These are phyloP conservation scores for Hymenoscyphus occultus DNA, from an alignment of 2,329 filamentous ascomycete species.

Conservation along the genomic window DNA sequence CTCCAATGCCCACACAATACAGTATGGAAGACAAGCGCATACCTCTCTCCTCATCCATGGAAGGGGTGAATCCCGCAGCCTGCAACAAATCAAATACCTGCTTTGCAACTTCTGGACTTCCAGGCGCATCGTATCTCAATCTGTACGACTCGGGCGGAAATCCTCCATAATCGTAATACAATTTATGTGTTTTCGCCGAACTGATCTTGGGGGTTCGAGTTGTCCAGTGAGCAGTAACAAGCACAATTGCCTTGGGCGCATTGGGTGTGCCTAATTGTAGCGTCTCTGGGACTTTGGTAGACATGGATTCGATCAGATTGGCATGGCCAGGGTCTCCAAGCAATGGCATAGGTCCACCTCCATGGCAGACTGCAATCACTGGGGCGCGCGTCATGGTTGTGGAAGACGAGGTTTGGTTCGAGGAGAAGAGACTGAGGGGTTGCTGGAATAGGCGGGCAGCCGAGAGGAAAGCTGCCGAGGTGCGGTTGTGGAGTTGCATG, in stretches of 20 bases:
- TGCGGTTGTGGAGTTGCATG: conserved; percentile 21
- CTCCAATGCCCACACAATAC: not conserved
- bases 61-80: conserved; percentile 40
- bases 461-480: conserved; percentile 13
- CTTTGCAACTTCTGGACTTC: conserved; percentile 51
- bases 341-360: conserved; percentile 53
- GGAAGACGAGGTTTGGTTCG: not conserved
- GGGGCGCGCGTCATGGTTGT: conserved; percentile 21
- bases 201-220: conserved; percentile 53
- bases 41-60: conserved; percentile 29
- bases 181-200: conserved; percentile 44
- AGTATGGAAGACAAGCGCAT: not conserved
- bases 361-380: conserved; percentile 28
- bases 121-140: conserved; percentile 55
- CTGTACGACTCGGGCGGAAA: conserved; percentile 55
- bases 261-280: conserved; percentile 51
- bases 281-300: conserved; percentile 52
- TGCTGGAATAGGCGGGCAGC: conserved; percentile 13
- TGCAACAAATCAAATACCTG: conserved; percentile 47
- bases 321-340: conserved; percentile 53
- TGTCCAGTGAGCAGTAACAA: conserved; percentile 77
- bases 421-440: conserved; percentile 11
- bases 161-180: conserved; percentile 58
- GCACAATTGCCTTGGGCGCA: conserved; percentile 65
- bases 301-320: conserved; percentile 50